Evolutionary conservation across 2,329 filamentous ascomycete genomes (phyloP).

Genomic region (Botrytis aclada): DNA sequence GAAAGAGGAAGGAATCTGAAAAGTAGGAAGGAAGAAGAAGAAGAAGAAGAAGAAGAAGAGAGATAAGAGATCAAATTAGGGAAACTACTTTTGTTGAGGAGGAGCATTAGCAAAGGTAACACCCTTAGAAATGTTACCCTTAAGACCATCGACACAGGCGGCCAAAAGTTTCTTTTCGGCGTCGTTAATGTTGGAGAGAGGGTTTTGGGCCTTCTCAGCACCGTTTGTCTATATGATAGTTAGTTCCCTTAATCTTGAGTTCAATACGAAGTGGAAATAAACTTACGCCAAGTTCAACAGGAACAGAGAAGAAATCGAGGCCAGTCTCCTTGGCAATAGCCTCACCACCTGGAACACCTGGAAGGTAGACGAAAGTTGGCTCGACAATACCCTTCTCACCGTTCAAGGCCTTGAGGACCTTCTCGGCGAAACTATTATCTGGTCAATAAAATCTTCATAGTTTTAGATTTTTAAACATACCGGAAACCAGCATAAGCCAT

Average conservation of each 20-base stretch:
- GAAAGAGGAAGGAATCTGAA: neutral
- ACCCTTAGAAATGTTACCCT: conserved; percentile 89
- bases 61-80: conserved; percentile 9
- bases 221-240: conserved; percentile 70
- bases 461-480: conserved; percentile 45
- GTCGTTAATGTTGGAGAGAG: conserved; percentile 29
- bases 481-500: conserved; percentile 99
- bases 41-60: neutral
- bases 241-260: conserved; percentile 73
- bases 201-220: conserved; percentile 18
- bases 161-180: conserved; percentile 23
- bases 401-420: conserved; percentile 87
- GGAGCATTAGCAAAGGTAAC: conserved; percentile 47
- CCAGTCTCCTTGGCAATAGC: conserved; percentile 81
- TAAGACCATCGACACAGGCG: conserved; percentile 26
- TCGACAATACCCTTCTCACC: conserved; percentile 92
- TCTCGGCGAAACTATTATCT: conserved; percentile 76
- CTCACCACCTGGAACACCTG: conserved; percentile 82
- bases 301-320: conserved; percentile 92
- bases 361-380: conserved; percentile 93
- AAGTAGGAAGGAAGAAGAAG: neutral
- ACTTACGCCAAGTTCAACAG: conserved; percentile 90
- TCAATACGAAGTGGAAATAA: conserved; percentile 59
- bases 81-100: conserved; percentile 23
- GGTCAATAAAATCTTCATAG: conserved; percentile 19